These are phyloP conservation scores for Gaultheria prostrata DNA, from an alignment of 148 eudicot genomes.

Conservation along the genomic window DNA sequence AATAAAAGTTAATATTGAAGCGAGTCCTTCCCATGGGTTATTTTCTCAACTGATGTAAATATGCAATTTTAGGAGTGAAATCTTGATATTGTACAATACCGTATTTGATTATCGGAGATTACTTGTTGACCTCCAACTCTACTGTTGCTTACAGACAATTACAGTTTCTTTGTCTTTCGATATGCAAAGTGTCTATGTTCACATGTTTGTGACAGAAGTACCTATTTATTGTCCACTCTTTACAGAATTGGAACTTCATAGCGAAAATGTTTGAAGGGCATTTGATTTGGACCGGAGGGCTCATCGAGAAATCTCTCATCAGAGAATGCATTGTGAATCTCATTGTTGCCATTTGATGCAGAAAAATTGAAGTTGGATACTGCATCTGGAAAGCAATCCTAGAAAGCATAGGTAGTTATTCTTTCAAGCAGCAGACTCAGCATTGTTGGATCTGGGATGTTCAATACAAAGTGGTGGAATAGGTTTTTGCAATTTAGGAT, in stretches of 20 bases:
- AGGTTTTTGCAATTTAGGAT: not conserved
- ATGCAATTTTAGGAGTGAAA: not conserved
- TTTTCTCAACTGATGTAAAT: not conserved
- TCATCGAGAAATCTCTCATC: not conserved
- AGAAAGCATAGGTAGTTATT: not conserved
- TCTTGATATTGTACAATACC: not conserved
- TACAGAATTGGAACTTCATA: not conserved
- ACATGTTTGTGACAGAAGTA: not conserved
- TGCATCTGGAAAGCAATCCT: conserved; percentile 5
- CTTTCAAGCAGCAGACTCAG: not conserved
- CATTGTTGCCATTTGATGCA: not conserved
- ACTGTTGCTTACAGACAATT: not conserved
- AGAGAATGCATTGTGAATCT: not conserved
- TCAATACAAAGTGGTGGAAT: not conserved
- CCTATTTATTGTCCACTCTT: not conserved
- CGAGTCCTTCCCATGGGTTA: not conserved
- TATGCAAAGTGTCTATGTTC: not conserved
- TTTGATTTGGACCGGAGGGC: conserved; percentile 1
- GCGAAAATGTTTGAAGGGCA: conserved; percentile 7
- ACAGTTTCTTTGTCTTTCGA: not conserved
- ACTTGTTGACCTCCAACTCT: not conserved
- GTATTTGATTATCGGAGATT: not conserved
- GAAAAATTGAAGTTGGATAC: not conserved
- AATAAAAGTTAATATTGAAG: not conserved
- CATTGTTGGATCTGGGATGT: not conserved